Conservation (phyloP, 371 early-diverging fungal species). For the Rhizopus delemar region DNA sequence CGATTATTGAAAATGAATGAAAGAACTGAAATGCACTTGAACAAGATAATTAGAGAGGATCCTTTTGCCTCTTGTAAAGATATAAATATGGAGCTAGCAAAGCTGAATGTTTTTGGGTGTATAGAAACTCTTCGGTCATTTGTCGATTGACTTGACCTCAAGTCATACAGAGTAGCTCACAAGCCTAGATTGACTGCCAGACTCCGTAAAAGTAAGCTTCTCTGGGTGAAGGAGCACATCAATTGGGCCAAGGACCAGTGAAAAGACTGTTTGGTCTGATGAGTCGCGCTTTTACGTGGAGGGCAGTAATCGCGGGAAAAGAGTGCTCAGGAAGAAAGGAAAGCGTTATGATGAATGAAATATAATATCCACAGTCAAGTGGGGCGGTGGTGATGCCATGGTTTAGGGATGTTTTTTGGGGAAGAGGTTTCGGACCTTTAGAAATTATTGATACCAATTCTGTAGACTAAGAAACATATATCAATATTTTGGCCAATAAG, state of each 20-base stretch:
- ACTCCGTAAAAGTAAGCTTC: background rate
- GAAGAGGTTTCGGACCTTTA: constrained; percentile 1
- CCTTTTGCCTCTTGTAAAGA: too few species aligned
- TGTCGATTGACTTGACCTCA: too few species aligned
- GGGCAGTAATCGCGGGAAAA: constrained; percentile 3
- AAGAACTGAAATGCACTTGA: too few species aligned
- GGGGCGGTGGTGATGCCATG: background rate
- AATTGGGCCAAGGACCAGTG: constrained; percentile 15
- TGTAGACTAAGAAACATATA: constrained; percentile 3
- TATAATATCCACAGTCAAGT: background rate
- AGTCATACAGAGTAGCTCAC: background rate
- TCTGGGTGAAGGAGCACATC: background rate
- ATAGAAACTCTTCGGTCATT: too few species aligned
- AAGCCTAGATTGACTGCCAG: background rate
- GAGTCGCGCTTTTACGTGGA: constrained; percentile 6
- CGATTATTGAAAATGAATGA: too few species aligned
- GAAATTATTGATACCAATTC: background rate
- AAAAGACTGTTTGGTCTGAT: constrained; percentile 10
- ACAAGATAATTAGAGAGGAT: too few species aligned
- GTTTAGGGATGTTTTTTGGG: constrained; percentile 10
- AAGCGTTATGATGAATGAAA: background rate
- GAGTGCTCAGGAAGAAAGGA: background rate
- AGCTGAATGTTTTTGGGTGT: too few species aligned
- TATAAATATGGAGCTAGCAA: too few species aligned
- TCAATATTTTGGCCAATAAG: background rate